Conservation (phyloP, 345 rosid genomes). For the Eucalyptus victrix region DNA sequence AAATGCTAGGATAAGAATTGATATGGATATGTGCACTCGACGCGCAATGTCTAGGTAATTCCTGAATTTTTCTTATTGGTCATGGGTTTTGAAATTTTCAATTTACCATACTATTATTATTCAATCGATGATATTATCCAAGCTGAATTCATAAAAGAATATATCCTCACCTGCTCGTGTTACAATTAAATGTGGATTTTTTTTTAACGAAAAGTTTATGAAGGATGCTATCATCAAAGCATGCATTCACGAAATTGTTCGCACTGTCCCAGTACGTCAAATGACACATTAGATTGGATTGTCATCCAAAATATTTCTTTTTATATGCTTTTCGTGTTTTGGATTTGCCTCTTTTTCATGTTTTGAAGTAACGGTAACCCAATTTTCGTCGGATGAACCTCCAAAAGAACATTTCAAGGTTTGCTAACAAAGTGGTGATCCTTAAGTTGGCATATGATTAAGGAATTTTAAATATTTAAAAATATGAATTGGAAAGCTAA, state of each 20-base stretch:
- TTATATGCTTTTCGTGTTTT: neutral
- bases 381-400: neutral
- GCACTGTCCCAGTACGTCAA: neutral
- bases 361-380: neutral
- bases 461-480: neutral
- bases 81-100: neutral
- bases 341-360: neutral
- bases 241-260: neutral
- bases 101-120: neutral
- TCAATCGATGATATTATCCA: neutral
- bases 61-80: neutral
- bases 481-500: neutral
- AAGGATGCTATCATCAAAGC: neutral
- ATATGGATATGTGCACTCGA: neutral
- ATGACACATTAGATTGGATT: neutral
- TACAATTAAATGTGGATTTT: neutral
- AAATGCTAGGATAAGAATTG: neutral
- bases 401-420: neutral
- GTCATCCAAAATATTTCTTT: neutral
- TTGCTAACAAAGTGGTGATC: neutral
- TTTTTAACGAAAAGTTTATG: neutral
- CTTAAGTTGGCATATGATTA: neutral
- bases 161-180: neutral
- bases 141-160: neutral
- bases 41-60: rapidly evolving